Base-by-base conservation (phyloP, 768 basidiomycete genomes). In the Serendipita sp. region DNA sequence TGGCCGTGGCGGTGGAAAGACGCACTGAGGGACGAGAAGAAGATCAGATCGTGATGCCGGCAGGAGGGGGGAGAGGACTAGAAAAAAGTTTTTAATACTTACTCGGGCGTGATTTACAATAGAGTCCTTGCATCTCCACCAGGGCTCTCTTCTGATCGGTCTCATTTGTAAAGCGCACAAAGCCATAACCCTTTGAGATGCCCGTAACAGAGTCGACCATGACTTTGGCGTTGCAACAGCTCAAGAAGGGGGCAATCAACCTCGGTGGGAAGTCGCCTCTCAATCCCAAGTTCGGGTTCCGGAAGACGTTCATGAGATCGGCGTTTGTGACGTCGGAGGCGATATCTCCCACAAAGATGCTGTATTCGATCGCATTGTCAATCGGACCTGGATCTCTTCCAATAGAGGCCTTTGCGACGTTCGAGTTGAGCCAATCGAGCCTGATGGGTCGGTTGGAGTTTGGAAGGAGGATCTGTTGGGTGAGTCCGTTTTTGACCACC, bases 151-250 rank as follows among this genome's bases (percentile, higher is more conserved):
- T 86, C 72, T 91, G 89, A 73, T 96, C 93, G 38, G 81, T 77
- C 72, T 93, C 90, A 66, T 91, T 88, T 3, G 87, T 88, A 73
- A 95, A 95, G 67, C 93, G 81, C 44, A 96, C 92, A 71, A 95
- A 95, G 34, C 92, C 92, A 73, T 94, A 95, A 2, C 92, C 92
- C 67, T 90, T 80, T 34, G 89, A 91, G 23, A 91, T 83, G 16
- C 91, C 91, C 3, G 91, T 91, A 23, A 86, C 82, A 1, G 92
- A 91, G 73, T 93, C 91, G 56, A 91, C 77, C 91, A 93, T 93
- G 68, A 91, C 95, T 77, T 92, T 93, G 35, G 93, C 93, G 73
- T 91, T 93, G 78, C 91, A 92, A 76, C 91, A 93, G 73, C 90
- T 93, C 44, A 83, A 75, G 76, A 95, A 96, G 2, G 91, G 89